A percentile compares a stretch with the other conserved stretches of the same genome.
phyloP scores from a whole-genome alignment of 495 filamentous ascomycete genomes.

The Penicillium ucsense region DNA sequence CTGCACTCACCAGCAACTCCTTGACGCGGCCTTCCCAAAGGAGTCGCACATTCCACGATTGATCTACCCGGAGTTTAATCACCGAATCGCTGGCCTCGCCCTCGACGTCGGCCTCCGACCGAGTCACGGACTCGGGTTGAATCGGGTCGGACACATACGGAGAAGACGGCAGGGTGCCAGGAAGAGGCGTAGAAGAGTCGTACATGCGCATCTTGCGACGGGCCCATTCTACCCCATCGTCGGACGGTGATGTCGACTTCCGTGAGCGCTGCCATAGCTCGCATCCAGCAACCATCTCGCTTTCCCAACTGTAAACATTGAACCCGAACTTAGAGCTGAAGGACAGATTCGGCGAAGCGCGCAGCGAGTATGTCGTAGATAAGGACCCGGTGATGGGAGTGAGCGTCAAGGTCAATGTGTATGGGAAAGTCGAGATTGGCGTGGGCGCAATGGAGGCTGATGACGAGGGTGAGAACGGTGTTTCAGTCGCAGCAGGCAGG shows the following conservation, averaged over 20 bases:
- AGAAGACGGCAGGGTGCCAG: conserved; percentile 14
- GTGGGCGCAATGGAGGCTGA: conserved; percentile 10
- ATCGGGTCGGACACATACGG: conserved; percentile 13
- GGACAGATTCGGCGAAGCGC: conserved; percentile 68
- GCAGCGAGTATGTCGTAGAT: conserved; percentile 80
- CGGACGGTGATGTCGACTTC: conserved; percentile 17
- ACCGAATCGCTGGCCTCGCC: conserved; percentile 69
- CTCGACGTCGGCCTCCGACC: conserved; percentile 18
- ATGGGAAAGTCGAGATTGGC: conserved; percentile 54
- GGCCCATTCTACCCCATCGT: conserved; percentile 38
- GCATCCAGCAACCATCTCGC: conserved; percentile 78
- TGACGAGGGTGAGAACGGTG: conserved; percentile 17
- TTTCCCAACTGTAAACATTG: conserved; percentile 97
- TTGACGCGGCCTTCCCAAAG: conserved; percentile 94
- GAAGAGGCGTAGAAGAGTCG: conserved; percentile 17
- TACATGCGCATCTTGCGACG: conserved; percentile 30
- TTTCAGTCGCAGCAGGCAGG: conserved; percentile 70
- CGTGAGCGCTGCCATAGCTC: conserved; percentile 70
- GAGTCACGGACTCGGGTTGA: conserved; percentile 11
- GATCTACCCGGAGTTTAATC: conserved; percentile 80
- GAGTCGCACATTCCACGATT: conserved; percentile 71
- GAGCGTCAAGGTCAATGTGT: conserved; percentile 83
- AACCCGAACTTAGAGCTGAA: conserved; percentile 90
- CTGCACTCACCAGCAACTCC: conserved; percentile 84
- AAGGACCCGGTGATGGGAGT: conserved; percentile 91